phyloP scores from a whole-genome alignment of 495 filamentous ascomycete species.

The Letharia lupina region DNA sequence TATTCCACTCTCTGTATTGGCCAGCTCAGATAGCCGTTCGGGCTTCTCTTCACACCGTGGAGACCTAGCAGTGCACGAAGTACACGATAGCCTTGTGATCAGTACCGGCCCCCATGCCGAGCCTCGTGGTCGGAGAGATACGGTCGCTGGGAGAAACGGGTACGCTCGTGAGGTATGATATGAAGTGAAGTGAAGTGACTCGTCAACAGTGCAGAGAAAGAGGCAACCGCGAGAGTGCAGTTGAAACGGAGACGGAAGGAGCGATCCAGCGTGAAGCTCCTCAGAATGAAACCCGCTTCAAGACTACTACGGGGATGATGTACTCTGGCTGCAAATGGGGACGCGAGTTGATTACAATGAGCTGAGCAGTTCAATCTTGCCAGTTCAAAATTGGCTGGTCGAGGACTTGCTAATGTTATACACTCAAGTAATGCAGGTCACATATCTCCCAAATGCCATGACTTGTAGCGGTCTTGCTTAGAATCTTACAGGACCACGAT shows the following conservation, averaged over 20 bases:
- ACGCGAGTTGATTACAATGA: not conserved
- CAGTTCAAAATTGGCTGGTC: not conserved
- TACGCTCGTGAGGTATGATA: not conserved
- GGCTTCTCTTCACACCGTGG: not conserved
- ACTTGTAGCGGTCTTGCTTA: not conserved
- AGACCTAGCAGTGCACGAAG: not conserved
- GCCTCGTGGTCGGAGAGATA: not conserved
- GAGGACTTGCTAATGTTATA: not conserved
- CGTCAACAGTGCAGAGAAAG: not conserved
- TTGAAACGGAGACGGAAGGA: not conserved
- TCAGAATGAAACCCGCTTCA: not conserved
- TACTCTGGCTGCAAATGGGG: not conserved
- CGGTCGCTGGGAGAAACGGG: not conserved
- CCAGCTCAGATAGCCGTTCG: slow-evolving; percentile 36
- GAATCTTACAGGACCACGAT: not conserved
- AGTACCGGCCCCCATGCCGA: not conserved
- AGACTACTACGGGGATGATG: not conserved
- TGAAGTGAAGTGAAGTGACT: not conserved
- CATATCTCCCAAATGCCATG: not conserved
- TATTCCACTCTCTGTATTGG: slow-evolving; percentile 54
- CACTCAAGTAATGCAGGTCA: not conserved
- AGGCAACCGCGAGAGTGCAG: not conserved
- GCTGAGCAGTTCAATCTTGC: not conserved
- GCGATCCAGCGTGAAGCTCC: not conserved
- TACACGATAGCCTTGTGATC: not conserved